A percentile compares a stretch with the other conserved stretches of the same genome.
Conservation (phyloP, 2,329 filamentous ascomycete genomes). For the Exophiala alcalophila region DNA sequence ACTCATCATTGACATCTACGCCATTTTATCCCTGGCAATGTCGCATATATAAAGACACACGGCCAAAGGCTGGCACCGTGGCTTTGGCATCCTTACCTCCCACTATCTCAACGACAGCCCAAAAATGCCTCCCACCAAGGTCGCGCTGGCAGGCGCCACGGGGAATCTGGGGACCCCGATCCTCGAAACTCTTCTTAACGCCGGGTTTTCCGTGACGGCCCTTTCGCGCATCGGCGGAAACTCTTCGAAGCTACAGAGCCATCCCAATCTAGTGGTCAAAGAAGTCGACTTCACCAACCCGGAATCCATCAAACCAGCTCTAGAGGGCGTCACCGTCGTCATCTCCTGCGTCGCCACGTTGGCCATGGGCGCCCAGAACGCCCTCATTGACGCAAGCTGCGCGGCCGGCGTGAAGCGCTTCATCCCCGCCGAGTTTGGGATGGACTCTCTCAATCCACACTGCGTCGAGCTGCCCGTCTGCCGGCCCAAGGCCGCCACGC, state of each 20-base stretch:
- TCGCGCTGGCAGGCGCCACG: slow-evolving; percentile 26
- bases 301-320: slow-evolving; percentile 11
- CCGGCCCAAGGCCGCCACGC: slow-evolving; percentile 33
- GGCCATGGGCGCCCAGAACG: slow-evolving; percentile 6
- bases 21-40: too few species aligned
- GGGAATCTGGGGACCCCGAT: slow-evolving; percentile 34
- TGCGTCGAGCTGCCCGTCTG: slow-evolving; percentile 10
- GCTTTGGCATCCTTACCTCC: too few species aligned
- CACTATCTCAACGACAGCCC: too few species aligned
- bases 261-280: slow-evolving; percentile 9
- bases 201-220: slow-evolving; percentile 8
- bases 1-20: too few species aligned
- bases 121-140: neutral
- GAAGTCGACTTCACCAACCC: slow-evolving; percentile 15
- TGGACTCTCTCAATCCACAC: slow-evolving; percentile 9
- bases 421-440: slow-evolving; percentile 37
- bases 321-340: slow-evolving; percentile 14
- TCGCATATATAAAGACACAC: too few species aligned
- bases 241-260: slow-evolving; percentile 6
- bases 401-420: slow-evolving; percentile 32
- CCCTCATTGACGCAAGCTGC: slow-evolving; percentile 33
- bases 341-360: slow-evolving; percentile 13
- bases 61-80: too few species aligned
- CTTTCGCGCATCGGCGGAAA: slow-evolving; percentile 10
- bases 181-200: slow-evolving; percentile 25